Evolutionary conservation across 2,329 filamentous ascomycete genomes (phyloP).

Genomic region (Capronia epimyces): DNA sequence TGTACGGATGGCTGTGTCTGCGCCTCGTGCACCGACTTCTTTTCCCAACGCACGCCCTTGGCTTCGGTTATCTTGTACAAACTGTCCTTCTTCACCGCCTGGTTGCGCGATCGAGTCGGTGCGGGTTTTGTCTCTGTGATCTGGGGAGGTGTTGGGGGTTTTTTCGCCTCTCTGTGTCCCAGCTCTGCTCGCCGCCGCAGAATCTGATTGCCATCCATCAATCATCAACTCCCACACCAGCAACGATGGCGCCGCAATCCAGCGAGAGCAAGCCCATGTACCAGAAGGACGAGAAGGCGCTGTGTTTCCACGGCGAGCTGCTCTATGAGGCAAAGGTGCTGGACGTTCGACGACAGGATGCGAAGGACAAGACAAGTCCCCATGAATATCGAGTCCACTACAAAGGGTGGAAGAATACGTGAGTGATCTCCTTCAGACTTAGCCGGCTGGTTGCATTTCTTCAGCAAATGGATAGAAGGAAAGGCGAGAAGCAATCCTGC

Average conservation of each 20-base stretch:
- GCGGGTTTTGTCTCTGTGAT: background rate
- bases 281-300: conserved; percentile 77
- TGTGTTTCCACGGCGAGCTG: conserved; percentile 96
- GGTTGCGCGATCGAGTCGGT: background rate
- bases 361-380: conserved; percentile 63
- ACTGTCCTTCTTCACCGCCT: background rate
- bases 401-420: conserved; percentile 98
- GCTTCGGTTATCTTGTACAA: background rate
- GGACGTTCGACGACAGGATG: conserved; percentile 62
- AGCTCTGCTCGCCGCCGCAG: background rate
- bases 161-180: background rate
- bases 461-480: background rate
- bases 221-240: background rate
- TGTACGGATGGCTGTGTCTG: background rate
- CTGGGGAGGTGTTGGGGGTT: background rate
- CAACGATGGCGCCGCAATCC: conserved; percentile 53
- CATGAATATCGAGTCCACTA: conserved; percentile 94
- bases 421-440: conserved; percentile 38
- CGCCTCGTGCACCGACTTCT: background rate
- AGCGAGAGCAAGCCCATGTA: conserved; percentile 48
- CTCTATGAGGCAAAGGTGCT: conserved; percentile 96
- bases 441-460: background rate
- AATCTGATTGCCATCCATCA: background rate
- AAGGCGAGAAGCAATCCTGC: background rate
- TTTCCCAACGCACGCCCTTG: background rate